A percentile compares a stretch with the other conserved stretches of the same genome.
Conservation (phyloP, 495 filamentous ascomycete genomes). For the Thozetella sp. region DNA sequence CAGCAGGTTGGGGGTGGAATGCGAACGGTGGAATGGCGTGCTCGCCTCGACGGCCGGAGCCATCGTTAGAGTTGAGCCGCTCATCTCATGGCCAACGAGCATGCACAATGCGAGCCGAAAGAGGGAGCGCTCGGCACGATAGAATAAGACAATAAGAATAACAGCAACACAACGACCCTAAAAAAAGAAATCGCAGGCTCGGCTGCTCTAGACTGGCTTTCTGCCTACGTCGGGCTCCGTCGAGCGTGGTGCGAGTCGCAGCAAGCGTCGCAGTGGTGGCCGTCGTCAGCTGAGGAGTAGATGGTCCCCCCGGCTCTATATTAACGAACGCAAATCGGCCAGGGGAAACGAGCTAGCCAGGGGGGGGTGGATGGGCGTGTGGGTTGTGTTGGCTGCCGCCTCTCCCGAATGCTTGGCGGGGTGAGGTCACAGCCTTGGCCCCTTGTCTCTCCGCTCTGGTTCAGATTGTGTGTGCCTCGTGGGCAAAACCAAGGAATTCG, state of each 20-base stretch:
- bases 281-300: conserved; percentile 1
- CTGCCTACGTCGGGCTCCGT: neutral
- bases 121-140: too few relatives aligned
- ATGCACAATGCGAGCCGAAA: neutral
- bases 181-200: too few relatives aligned
- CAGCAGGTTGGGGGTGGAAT: conserved; percentile 32
- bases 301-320: neutral
- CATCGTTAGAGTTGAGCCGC: conserved; percentile 38
- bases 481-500: neutral
- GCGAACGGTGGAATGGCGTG: conserved; percentile 33
- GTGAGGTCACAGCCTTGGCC: neutral
- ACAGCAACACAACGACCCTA: too few relatives aligned
- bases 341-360: neutral
- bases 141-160: too few relatives aligned
- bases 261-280: neutral
- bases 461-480: neutral
- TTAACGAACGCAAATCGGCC: neutral
- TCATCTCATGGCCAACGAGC: conserved; percentile 47
- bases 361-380: too few relatives aligned
- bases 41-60: conserved; percentile 39
- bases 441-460: neutral
- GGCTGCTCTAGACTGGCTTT: too few relatives aligned
- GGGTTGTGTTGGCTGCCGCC: conserved; percentile 1
- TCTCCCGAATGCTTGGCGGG: neutral
- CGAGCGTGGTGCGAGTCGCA: neutral